phyloP scores from a whole-genome alignment of 257 asterid species.

The Jaltomata sinuosa region DNA sequence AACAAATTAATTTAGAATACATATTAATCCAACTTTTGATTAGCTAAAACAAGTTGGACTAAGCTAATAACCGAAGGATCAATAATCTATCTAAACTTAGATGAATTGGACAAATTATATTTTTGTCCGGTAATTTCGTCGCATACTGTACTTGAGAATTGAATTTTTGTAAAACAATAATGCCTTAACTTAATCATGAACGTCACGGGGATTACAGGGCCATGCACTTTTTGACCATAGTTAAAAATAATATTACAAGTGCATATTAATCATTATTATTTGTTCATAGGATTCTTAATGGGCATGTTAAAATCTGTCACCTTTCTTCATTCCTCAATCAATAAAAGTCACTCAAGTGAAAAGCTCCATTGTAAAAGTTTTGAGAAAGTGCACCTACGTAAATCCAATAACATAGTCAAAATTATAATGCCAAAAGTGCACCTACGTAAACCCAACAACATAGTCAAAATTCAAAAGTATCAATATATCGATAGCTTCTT shows the following conservation, averaged over 20 bases:
- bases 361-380: neutral
- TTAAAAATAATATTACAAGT: neutral
- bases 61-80: too few species aligned
- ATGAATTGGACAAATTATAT: too few species aligned
- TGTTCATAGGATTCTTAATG: neutral
- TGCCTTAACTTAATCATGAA: neutral
- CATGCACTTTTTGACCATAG: neutral
- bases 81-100: too few species aligned
- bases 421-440: neutral
- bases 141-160: too few species aligned
- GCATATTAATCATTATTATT: neutral
- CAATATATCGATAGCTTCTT: too few species aligned
- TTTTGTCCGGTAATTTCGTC: too few species aligned
- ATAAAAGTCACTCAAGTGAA: neutral
- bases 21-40: too few species aligned
- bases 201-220: neutral
- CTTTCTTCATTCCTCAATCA: neutral
- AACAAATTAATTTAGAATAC: too few species aligned
- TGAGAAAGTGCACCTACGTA: neutral
- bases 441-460: neutral
- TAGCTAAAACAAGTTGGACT: too few species aligned
- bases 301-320: neutral
- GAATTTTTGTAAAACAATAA: neutral
- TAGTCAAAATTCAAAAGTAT: neutral
- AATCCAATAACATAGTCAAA: neutral